phyloP scores from a whole-genome alignment of 225 moss, liverwort and hornwort genomes.

The Rhytidiadelphus loreus region DNA sequence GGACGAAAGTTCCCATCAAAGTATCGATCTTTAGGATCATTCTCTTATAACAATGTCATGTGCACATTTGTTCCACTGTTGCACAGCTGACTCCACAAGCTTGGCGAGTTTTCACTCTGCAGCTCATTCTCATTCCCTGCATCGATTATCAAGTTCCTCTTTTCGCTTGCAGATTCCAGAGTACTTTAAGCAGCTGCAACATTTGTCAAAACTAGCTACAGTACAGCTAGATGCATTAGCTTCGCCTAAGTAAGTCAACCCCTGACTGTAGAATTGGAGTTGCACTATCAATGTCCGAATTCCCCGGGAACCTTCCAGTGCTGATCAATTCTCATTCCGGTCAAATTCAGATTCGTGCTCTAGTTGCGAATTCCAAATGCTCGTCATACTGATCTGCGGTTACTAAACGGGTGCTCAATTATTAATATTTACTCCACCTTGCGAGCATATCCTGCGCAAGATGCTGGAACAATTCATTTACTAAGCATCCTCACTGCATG shows the following conservation, averaged over 20 bases:
- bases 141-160: background rate
- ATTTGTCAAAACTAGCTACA: background rate
- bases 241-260: background rate
- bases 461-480: background rate
- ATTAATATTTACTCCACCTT: background rate
- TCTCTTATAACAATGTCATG: background rate
- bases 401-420: background rate
- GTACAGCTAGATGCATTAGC: background rate
- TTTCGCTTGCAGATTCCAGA: background rate
- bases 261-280: background rate
- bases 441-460: background rate
- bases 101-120: background rate
- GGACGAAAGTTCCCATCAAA: background rate
- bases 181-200: background rate
- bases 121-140: background rate
- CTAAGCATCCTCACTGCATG: background rate
- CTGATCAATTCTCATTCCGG: background rate
- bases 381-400: background rate
- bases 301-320: background rate
- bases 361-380: background rate
- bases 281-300: background rate
- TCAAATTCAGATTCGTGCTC: background rate
- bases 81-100: background rate
- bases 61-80: background rate
- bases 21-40: background rate